phyloP scores from a whole-genome alignment of 441 rosid species.

The Macaranga tanarius region DNA sequence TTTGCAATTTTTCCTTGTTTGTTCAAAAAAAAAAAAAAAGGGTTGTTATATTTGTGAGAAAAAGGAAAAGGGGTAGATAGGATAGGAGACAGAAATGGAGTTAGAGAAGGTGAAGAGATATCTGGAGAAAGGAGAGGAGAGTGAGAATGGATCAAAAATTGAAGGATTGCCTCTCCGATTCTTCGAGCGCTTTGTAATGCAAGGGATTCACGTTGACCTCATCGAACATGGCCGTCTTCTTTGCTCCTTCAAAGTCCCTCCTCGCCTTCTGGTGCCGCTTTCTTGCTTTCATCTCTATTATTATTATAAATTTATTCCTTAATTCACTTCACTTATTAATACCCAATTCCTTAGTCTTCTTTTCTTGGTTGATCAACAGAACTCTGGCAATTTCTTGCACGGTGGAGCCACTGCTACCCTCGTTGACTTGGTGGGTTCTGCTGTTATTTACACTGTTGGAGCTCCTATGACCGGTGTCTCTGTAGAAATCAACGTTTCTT shows the following conservation, averaged over 20 bases:
- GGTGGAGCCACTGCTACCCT: conserved; percentile 91
- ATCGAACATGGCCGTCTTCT: conserved; percentile 68
- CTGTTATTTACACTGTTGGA: conserved; percentile 61
- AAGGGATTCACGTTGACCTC: conserved; percentile 58
- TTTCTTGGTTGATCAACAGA: conserved; percentile 33
- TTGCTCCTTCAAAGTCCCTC: conserved; percentile 80
- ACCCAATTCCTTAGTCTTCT: neutral
- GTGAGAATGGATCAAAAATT: conserved; percentile 31
- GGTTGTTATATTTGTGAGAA: no score
- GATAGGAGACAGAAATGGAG: conserved; percentile 30
- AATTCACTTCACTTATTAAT: no score
- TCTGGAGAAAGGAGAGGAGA: conserved; percentile 56
- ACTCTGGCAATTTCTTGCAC: conserved; percentile 77
- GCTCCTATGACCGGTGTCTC: conserved; percentile 55
- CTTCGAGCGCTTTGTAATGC: conserved; percentile 57
- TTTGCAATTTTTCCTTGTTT: no score
- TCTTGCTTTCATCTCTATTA: neutral
- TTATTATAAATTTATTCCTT: no score
- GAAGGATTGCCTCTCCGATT: conserved; percentile 47
- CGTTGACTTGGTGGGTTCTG: conserved; percentile 86
- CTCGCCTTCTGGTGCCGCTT: conserved; percentile 61
- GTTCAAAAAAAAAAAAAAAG: no score
- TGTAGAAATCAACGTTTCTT: conserved; percentile 79
- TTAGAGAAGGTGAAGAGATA: conserved; percentile 52
- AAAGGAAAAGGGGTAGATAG: neutral